Base-by-base conservation (phyloP, 768 basidiomycete genomes). In the Agaricus subrufescens region DNA sequence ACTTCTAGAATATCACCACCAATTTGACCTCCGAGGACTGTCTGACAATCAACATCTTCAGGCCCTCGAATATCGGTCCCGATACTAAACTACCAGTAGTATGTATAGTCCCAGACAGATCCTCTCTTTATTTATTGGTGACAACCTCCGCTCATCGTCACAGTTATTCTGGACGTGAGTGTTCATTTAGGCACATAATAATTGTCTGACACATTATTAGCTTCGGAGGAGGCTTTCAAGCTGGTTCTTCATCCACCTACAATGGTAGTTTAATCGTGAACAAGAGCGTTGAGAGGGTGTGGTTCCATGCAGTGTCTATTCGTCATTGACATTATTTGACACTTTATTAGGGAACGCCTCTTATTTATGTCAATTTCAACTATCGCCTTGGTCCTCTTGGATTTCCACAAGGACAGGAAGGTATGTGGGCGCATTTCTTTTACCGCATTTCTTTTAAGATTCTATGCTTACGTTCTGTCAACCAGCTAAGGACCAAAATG, bases 41-140 rank as follows among this genome's bases (percentile, higher is more conserved):
- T 62, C 67, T 86, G 46, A 82, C 80, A 25, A 69, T 85, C 50
- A 84, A 85, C 60, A 67, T 86, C 3, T 81, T 79, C 54, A 70
- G 81, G 19, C 83, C 84, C 0, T 69, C 75, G 0, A 73, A 73
- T 10, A 49, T 68, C 11, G 40, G 44, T 2, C 5, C 61, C 1
- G 61, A 62, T 47, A 67, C 69, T 3, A 65, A 65, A 39, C 62
- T 79, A 5, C 76, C 77, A 11, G 70, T 79, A 40, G 75, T 76
- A 56, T 59, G 71, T 34, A 3, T 34, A 4, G 7, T 11, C 62
- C 37, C 26, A 25, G 27, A 39, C 11, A 4, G 40, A 50, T 10
- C 11, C 14, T 15, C 39, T 23, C 15, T 37, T 38, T 65, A 10
- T 67, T 1, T 42, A 43, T 0, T 26, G 37, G 30, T 34, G 61